Evolutionary conservation across 768 basidiomycete species (phyloP).

Genomic region (Postia placenta): DNA sequence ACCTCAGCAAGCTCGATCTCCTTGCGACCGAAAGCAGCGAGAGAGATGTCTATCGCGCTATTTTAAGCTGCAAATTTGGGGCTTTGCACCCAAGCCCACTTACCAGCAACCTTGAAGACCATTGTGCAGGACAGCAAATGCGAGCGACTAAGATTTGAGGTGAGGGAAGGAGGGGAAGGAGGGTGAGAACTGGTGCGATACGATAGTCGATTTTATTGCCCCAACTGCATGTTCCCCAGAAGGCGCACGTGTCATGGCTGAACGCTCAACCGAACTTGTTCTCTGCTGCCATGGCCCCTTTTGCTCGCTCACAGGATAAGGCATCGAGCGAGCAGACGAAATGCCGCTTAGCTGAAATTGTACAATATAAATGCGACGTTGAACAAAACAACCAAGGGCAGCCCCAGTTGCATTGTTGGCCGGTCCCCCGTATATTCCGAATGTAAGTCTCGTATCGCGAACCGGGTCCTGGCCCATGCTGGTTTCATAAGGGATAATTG

Average conservation of each 20-base stretch:
- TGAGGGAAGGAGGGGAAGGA: slow-evolving; percentile 14
- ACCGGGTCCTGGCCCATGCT: too few species aligned
- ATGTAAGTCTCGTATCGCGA: slow-evolving; percentile 42
- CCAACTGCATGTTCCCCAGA: not conserved
- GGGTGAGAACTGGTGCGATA: slow-evolving; percentile 11
- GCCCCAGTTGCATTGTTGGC: slow-evolving; percentile 52
- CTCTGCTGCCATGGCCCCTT: not conserved
- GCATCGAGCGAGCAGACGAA: slow-evolving; percentile 8
- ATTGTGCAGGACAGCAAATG: slow-evolving; percentile 31
- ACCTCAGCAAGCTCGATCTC: slow-evolving; percentile 99
- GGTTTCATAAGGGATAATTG: too few species aligned
- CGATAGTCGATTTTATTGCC: slow-evolving; percentile 16
- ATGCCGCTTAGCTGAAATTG: slow-evolving; percentile 65
- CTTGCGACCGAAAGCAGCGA: slow-evolving; percentile 99
- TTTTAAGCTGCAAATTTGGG: slow-evolving; percentile 1
- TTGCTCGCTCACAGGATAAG: not conserved
- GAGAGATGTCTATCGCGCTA: slow-evolving; percentile 66
- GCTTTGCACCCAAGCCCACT: slow-evolving; percentile 12
- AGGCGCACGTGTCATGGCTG: not conserved
- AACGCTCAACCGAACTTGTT: not conserved
- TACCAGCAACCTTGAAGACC: slow-evolving; percentile 91
- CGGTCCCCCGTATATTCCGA: slow-evolving; percentile 68
- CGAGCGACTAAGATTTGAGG: slow-evolving; percentile 20
- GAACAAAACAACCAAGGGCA: slow-evolving; percentile 23
- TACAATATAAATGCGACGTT: slow-evolving; percentile 61